Evolutionary conservation across 495 filamentous ascomycete species (phyloP), one percentile per base, ranked within the genome.

Genomic region (Terfezia boudieri): DNA sequence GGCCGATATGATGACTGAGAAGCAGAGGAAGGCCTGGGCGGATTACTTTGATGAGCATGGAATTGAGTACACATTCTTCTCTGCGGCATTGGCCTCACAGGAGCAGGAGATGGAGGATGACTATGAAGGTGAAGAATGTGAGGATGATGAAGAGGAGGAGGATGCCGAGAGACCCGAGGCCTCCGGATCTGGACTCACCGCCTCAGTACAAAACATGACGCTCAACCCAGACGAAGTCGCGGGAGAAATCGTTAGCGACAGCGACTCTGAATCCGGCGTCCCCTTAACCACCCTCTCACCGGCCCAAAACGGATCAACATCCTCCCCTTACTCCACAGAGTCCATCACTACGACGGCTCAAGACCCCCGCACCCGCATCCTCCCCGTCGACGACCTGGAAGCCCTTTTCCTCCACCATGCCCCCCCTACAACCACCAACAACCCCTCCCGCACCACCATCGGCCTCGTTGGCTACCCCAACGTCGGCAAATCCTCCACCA

Each of bases 391-490:
- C 50, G 89, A 99, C 65, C 70, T 99, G 9, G 90, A 99, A 71
- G 74, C 75, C 14, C 76, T 95, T 3, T 94, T 99, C 70, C 70
- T 95, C 14, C 68, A 78, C 56, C 79, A 86, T 68, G 74, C 80
- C 9, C 81, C 81, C 1, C 70, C 79, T 55, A 64, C 26, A 55
- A 66, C 48, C 67, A 74, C 20, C 62, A 69, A 2, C 36, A 63
- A 70, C 46, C 62, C 69, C 14, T 74, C 75, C 58, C 95, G 89
- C 66, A 81, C 85, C 16, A 76, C 81, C 56, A 90, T 99, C 61
- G 92, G 92, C 59, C 74, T 99, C 12, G 90, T 99, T 53, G 92
- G 92, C 36, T 99, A 99, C 71, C 92, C 92, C 58, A 99, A 99
- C 69, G 92, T 96, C 59, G 92, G 92, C 63, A 99, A 99, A 68